phyloP scores from a whole-genome alignment of 164 flowering plant genomes.

The Umbellularia californica region DNA sequence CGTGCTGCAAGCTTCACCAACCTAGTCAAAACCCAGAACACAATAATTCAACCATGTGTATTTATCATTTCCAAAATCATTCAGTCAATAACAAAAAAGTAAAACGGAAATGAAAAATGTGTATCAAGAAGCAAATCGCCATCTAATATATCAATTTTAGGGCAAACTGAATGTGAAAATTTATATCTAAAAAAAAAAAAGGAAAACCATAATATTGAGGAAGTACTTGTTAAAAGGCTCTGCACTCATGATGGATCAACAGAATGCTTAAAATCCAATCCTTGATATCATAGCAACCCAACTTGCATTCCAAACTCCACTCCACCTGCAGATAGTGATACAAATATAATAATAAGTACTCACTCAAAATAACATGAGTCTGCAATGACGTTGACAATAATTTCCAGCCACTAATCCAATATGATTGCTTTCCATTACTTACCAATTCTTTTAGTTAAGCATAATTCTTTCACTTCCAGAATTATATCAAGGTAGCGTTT shows the following conservation, averaged over 20 bases:
- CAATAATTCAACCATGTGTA: too few relatives aligned
- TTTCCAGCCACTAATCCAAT: too few relatives aligned
- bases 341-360: too few relatives aligned
- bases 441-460: too few relatives aligned
- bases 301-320: not conserved
- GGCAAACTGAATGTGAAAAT: too few relatives aligned
- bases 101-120: not conserved
- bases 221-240: slow-evolving; percentile 23
- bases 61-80: not conserved
- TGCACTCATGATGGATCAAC: slow-evolving; percentile 12
- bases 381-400: too few relatives aligned
- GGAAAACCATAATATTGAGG: not conserved
- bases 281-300: not conserved
- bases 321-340: too few relatives aligned
- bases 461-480: too few relatives aligned
- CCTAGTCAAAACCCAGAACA: slow-evolving; percentile 13
- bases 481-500: too few relatives aligned
- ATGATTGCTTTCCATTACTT: too few relatives aligned
- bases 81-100: not conserved
- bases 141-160: not conserved
- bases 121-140: not conserved
- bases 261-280: not conserved
- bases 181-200: too few relatives aligned
- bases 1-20: slow-evolving; percentile 54
- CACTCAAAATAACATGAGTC: too few relatives aligned